Evolutionary conservation across 208 protist species (phyloP).

Genomic region (Crithidia sp.): DNA sequence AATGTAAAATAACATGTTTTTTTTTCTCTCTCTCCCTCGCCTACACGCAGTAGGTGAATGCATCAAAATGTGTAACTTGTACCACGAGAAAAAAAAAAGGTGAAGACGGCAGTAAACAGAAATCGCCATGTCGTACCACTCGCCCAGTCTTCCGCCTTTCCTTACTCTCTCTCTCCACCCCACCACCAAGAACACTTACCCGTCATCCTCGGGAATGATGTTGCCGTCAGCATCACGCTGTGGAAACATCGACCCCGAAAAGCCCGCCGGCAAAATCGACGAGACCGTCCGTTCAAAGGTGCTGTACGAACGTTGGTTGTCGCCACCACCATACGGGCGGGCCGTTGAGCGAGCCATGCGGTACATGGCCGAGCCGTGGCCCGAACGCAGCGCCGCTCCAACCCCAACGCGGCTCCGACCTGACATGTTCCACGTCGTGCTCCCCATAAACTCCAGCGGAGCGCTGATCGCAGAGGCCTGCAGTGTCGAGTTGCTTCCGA

Average conservation of each 20-base stretch:
- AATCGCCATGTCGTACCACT: no score
- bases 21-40: background rate
- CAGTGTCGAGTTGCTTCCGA: slow-evolving; percentile 11
- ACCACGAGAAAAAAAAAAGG: slow-evolving; percentile 1
- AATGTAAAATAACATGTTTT: no score
- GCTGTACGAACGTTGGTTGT: slow-evolving; percentile 18
- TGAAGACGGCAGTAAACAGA: no score
- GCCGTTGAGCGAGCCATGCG: slow-evolving; percentile 7
- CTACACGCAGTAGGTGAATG: background rate
- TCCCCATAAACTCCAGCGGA: slow-evolving; percentile 23
- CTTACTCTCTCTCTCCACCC: no score
- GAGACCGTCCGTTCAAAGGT: slow-evolving; percentile 20
- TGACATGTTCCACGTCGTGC: slow-evolving; percentile 7
- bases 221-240: slow-evolving; percentile 11
- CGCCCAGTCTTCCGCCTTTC: background rate
- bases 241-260: slow-evolving; percentile 17
- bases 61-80: background rate
- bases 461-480: slow-evolving; percentile 12
- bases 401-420: background rate
- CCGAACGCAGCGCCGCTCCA: slow-evolving; percentile 2
- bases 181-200: no score
- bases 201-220: background rate
- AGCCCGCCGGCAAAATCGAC: slow-evolving; percentile 9
- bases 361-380: slow-evolving; percentile 10
- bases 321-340: slow-evolving; percentile 2